Base-by-base conservation (phyloP, 768 basidiomycete genomes). In the Trametes sanguinea region DNA sequence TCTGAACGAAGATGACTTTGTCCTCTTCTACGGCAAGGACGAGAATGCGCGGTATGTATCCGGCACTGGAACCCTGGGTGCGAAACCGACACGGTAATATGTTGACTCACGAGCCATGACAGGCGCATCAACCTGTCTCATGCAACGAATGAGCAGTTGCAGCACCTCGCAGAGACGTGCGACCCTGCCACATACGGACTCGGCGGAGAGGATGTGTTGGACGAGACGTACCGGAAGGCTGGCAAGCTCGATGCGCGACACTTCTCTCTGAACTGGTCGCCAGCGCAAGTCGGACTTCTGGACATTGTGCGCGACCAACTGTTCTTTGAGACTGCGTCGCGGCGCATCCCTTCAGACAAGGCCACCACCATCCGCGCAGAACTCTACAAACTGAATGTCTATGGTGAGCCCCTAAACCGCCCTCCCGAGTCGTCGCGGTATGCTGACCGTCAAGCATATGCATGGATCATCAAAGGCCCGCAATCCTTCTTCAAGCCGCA, bases 221-320 rank as follows among this genome's bases (percentile, higher is more conserved):
- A 82, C 62, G 78, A 80, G 51, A 68, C 75, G 4, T 83, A 82
- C 61, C 73, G 80, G 17, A 81, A 80, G 61, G 79, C 77, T 0
- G 73, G 78, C 3, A 83, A 82, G 69, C 65, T 84, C 22, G 22
- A 22, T 22, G 22, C 22, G 22, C 22, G 22, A 1, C 22, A 22
- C 22, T 22, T 22, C 22, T 22, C 22, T 1, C 22, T 22, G 22
- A 22, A 22, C 22, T 22, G 22, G 22, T 22, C 22, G 22, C 22
- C 22, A 22, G 22, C 22, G 22, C 22, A 22, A 22, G 22, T 1
- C 22, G 22, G 22, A 1, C 22, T 22, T 22, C 22, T 22, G 22
- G 22, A 22, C 22, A 22, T 22, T 22, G 22, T 22, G 1, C 22
- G 22, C 22, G 22, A 22, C 22, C 22, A 22, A 22, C 22, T 22